Percentiles rank a stretch among this genome's conserved stretches.
phyloP scores from a whole-genome alignment of 192 early-diverging fungal species.

The Podila clonocystis region DNA sequence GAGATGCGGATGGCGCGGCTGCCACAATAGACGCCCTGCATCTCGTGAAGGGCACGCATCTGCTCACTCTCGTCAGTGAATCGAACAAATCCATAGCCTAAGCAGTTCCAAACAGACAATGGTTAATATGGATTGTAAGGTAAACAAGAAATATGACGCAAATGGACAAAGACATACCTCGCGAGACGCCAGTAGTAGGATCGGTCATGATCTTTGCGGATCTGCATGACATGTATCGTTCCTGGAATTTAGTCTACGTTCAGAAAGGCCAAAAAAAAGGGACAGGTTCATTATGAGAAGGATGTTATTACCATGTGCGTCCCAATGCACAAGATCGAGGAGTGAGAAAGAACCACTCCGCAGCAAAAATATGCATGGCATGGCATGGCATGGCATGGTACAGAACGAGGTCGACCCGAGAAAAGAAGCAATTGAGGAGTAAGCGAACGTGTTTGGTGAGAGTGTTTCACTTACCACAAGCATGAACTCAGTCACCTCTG shows the following conservation, averaged over 20 bases:
- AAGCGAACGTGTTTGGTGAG: too few relatives aligned
- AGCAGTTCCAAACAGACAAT: neutral
- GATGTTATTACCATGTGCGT: too few relatives aligned
- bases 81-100: slow-evolving; percentile 94
- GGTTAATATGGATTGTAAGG: neutral
- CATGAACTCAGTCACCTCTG: slow-evolving; percentile 89
- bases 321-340: neutral
- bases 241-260: slow-evolving; percentile 80
- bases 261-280: slow-evolving; percentile 2
- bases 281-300: neutral
- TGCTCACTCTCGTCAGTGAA: slow-evolving; percentile 90
- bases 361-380: neutral
- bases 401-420: neutral
- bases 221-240: slow-evolving; percentile 85
- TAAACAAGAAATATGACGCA: neutral
- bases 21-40: slow-evolving; percentile 88
- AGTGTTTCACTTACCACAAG: slow-evolving; percentile 67
- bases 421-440: neutral
- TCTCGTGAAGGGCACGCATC: slow-evolving; percentile 87
- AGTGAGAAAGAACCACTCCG: slow-evolving; percentile 1
- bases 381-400: neutral
- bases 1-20: slow-evolving; percentile 91
- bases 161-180: slow-evolving; percentile 50
- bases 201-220: slow-evolving; percentile 96
- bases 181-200: slow-evolving; percentile 79